phyloP scores from a whole-genome alignment of 495 filamentous ascomycete genomes.

The Massariosphaeria phaeospora region DNA sequence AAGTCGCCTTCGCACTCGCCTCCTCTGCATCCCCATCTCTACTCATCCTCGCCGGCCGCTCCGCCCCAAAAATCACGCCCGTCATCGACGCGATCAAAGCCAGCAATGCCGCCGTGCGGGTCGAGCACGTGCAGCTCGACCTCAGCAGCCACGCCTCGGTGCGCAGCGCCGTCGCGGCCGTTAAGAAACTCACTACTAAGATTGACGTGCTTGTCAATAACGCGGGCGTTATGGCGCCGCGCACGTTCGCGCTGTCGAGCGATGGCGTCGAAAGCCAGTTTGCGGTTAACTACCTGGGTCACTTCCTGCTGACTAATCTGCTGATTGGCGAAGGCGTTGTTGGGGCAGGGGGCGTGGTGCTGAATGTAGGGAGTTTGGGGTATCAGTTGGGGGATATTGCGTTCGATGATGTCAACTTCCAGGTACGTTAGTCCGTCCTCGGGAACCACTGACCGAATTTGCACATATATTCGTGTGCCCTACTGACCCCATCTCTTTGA shows the following conservation, averaged over 20 bases:
- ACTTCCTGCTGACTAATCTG: neutral
- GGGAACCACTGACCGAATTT: too few relatives aligned
- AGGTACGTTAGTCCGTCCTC: too few relatives aligned
- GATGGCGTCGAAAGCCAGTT: neutral
- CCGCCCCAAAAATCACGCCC: neutral
- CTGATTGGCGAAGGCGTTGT: neutral
- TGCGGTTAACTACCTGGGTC: neutral
- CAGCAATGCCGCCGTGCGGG: neutral
- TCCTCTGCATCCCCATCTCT: neutral
- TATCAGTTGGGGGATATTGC: neutral
- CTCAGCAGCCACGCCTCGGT: neutral
- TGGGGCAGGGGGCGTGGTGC: neutral
- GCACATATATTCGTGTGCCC: too few relatives aligned
- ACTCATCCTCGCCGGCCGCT: neutral
- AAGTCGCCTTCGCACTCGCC: neutral
- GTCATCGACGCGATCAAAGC: neutral
- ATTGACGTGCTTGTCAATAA: neutral
- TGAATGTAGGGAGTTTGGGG: neutral
- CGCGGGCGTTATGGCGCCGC: neutral
- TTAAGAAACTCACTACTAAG: neutral
- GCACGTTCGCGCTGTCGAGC: neutral
- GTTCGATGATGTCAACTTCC: neutral
- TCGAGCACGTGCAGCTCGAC: neutral
- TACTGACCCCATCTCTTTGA: neutral
- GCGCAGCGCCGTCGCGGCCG: neutral